Percentiles rank a stretch among this genome's conserved stretches.
phyloP scores from a whole-genome alignment of 2,329 filamentous ascomycete genomes.

The Reticulascus tulasneorum region DNA sequence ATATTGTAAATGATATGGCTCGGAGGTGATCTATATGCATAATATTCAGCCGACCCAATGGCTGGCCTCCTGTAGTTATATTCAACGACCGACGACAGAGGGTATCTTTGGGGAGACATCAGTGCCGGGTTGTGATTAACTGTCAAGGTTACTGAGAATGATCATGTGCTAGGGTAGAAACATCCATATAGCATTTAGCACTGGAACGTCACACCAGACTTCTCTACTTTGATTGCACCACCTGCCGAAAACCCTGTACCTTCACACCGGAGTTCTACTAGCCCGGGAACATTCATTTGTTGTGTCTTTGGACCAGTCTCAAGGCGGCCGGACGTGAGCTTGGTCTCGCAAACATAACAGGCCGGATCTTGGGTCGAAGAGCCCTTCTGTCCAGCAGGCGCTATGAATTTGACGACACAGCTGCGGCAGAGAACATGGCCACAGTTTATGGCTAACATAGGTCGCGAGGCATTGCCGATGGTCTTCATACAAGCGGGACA shows the following conservation, averaged over 20 bases:
- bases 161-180: too few relatives aligned
- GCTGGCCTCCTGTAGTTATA: too few relatives aligned
- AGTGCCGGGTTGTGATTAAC: too few relatives aligned
- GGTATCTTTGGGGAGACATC: too few relatives aligned
- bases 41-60: too few relatives aligned
- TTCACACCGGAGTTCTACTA: conserved; percentile 78
- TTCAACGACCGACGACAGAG: too few relatives aligned
- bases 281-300: conserved; percentile 61
- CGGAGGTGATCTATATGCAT: too few relatives aligned
- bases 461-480: conserved; percentile 76
- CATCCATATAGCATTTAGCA: too few relatives aligned
- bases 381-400: conserved; percentile 40
- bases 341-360: conserved; percentile 85
- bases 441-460: conserved; percentile 80
- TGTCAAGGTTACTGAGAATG: too few relatives aligned
- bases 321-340: conserved; percentile 54
- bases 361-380: conserved; percentile 41
- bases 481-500: conserved; percentile 86
- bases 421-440: conserved; percentile 87
- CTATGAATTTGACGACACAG: conserved; percentile 82
- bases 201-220: conserved; percentile 75
- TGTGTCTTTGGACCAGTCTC: conserved; percentile 34
- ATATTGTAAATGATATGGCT: too few relatives aligned
- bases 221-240: conserved; percentile 80
- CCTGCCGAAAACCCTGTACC: conserved; percentile 90